Evolutionary conservation across 805 yeast species (phyloP).

Genomic region (Saccharomycopsis capsularis): DNA sequence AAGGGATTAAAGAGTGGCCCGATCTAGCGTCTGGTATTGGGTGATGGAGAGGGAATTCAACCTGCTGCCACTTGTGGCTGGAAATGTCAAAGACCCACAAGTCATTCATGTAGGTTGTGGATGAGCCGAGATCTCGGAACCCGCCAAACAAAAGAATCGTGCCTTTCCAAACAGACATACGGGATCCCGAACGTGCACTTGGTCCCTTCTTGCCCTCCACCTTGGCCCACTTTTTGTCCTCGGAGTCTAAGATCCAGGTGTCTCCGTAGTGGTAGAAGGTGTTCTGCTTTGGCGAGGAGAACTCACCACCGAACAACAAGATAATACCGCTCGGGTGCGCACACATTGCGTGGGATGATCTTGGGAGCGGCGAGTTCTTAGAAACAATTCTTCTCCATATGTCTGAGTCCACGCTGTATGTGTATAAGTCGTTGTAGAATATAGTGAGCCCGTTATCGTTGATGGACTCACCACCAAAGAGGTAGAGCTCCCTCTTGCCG

Average conservation of each 20-base stretch:
- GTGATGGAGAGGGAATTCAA: constrained; percentile 78
- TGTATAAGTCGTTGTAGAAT: constrained; percentile 75
- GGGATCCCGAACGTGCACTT: constrained; percentile 83
- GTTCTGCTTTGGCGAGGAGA: constrained; percentile 91
- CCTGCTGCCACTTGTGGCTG: constrained; percentile 83
- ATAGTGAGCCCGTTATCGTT: constrained; percentile 41
- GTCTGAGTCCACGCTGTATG: constrained; percentile 69
- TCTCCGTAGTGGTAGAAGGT: constrained; percentile 96
- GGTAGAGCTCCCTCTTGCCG: constrained; percentile 66
- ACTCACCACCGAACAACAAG: constrained; percentile 91
- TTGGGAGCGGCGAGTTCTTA: constrained; percentile 82
- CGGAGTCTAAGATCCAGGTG: constrained; percentile 87
- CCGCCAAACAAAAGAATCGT: constrained; percentile 85
- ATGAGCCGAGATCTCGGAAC: constrained; percentile 79
- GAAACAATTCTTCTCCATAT: constrained; percentile 76
- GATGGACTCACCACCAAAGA: constrained; percentile 87
- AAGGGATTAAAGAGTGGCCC: constrained; percentile 82
- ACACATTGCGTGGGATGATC: constrained; percentile 91
- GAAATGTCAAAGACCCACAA: constrained; percentile 90
- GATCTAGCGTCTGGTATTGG: constrained; percentile 85
- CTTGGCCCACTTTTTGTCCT: constrained; percentile 83
- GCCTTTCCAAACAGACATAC: constrained; percentile 89
- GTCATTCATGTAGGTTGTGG: constrained; percentile 78
- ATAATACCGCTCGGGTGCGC: constrained; percentile 87
- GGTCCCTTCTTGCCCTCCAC: constrained; percentile 73